Evolutionary conservation across 2,329 filamentous ascomycete genomes (phyloP).

Genomic region (Cercospora citrullina): DNA sequence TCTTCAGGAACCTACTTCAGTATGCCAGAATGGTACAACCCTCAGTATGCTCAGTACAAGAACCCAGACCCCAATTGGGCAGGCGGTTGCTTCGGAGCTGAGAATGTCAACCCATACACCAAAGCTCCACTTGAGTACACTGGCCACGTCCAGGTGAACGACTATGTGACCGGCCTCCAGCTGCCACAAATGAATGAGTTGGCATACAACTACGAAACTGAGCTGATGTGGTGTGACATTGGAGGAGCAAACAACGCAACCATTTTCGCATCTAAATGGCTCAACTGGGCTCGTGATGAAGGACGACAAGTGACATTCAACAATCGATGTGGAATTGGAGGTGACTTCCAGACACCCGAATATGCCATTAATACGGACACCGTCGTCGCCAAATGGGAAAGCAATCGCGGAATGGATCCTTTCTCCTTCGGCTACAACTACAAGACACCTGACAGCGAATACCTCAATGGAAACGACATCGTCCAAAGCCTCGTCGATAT

Average conservation of each 20-base stretch:
- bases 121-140: constrained; percentile 46
- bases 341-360: constrained; percentile 25
- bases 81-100: constrained; percentile 6
- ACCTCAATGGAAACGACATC: constrained; percentile 24
- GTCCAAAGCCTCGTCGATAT: constrained; percentile 30
- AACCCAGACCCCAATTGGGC: constrained; percentile 9
- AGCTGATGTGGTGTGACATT: constrained; percentile 55
- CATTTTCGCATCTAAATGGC: constrained; percentile 43
- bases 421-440: constrained; percentile 29
- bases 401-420: constrained; percentile 28
- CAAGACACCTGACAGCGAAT: constrained; percentile 19
- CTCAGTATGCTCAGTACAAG: constrained; percentile 47
- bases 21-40: constrained; percentile 54
- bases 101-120: constrained; percentile 29
- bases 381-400: constrained; percentile 27
- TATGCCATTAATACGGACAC: constrained; percentile 24
- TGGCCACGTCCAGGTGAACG: constrained; percentile 37
- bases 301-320: constrained; percentile 17
- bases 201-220: constrained; percentile 46
- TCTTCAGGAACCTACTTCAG: constrained; percentile 49
- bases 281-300: constrained; percentile 41
- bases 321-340: constrained; percentile 7
- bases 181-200: constrained; percentile 51
- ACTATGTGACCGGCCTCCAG: constrained; percentile 49
- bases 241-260: constrained; percentile 38